These are phyloP conservation scores for Russula ochroleuca DNA, from an alignment of 768 basidiomycete genomes.

Conservation along the genomic window DNA sequence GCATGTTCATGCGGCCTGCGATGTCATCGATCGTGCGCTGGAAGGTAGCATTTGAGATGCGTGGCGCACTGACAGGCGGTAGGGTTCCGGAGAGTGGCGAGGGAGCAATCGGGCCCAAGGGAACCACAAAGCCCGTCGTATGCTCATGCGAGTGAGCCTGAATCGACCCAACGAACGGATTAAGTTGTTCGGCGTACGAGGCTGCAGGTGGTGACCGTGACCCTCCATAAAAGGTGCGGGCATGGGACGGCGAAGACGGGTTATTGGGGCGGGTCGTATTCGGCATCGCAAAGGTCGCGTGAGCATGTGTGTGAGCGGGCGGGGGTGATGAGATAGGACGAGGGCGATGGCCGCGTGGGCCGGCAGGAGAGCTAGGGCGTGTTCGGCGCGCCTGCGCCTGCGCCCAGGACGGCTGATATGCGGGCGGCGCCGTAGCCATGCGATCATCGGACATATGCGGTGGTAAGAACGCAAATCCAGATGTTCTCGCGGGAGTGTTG, in stretches of 20 bases:
- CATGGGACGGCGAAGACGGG: constrained; percentile 8
- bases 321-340: constrained; percentile 27
- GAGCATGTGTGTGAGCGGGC: constrained; percentile 17
- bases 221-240: constrained; percentile 16
- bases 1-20: constrained; percentile 45
- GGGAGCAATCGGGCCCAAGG: constrained; percentile 16
- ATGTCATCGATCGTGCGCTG: constrained; percentile 45
- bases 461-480: constrained; percentile 17
- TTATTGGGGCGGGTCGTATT: constrained; percentile 12
- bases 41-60: constrained; percentile 38
- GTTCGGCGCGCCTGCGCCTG: constrained; percentile 20
- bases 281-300: background rate
- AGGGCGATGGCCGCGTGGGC: constrained; percentile 26
- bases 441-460: constrained; percentile 23
- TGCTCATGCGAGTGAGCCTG: constrained; percentile 14
- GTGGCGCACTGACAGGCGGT: constrained; percentile 43
- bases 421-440: constrained; percentile 18
- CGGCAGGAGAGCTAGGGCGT: constrained; percentile 27
- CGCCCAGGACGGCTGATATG: constrained; percentile 21
- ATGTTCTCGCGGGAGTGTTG: constrained; percentile 5
- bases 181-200: constrained; percentile 1
- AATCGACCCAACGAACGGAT: constrained; percentile 12
- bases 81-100: constrained; percentile 31
- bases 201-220: constrained; percentile 8
- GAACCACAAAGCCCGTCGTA: constrained; percentile 15